These are phyloP conservation scores for Cordyceps tenuipes DNA, from an alignment of 2,329 filamentous ascomycete species.

Conservation along the genomic window DNA sequence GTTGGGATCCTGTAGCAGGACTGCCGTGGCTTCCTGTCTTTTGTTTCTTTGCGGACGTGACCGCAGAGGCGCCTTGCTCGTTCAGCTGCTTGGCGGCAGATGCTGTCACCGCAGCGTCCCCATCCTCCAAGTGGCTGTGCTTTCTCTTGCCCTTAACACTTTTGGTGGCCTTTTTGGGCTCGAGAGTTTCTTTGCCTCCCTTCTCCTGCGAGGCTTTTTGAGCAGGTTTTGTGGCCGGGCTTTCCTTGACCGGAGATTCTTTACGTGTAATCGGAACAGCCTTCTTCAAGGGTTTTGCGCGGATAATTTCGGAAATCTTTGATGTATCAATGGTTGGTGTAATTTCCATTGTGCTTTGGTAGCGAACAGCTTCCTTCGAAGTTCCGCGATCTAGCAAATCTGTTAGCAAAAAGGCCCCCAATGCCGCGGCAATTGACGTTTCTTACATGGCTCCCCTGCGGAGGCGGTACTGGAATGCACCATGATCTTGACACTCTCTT, in stretches of 20 bases:
- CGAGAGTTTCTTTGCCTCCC: conserved; percentile 21
- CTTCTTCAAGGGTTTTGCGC: too few relatives aligned
- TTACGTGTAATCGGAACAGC: too few relatives aligned
- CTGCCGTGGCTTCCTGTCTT: conserved; percentile 26
- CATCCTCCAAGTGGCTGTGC: conserved; percentile 29
- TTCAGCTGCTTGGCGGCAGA: conserved; percentile 28
- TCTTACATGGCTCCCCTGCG: conserved; percentile 45
- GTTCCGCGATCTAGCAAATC: conserved; percentile 23
- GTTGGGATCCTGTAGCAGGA: conserved; percentile 25
- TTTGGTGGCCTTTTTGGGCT: conserved; percentile 15
- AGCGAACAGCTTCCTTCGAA: conserved; percentile 53
- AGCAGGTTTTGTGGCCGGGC: conserved; percentile 20
- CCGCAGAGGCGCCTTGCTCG: conserved; percentile 25
- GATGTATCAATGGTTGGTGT: conserved; percentile 30
- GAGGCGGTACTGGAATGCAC: conserved; percentile 49
- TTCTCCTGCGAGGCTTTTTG: conserved; percentile 22
- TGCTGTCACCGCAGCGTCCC: conserved; percentile 25
- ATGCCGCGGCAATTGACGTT: too few relatives aligned
- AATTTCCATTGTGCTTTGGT: conserved; percentile 52
- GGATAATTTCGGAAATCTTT: conserved; percentile 30
- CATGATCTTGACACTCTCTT: conserved; percentile 49
- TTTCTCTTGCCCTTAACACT: conserved; percentile 26
- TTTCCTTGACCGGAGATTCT: conserved; percentile 28
- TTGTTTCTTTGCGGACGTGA: conserved; percentile 36
- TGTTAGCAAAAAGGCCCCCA: conserved; percentile 1